Conservation (phyloP, 75 land plant species). For the Gnetum montanum region DNA sequence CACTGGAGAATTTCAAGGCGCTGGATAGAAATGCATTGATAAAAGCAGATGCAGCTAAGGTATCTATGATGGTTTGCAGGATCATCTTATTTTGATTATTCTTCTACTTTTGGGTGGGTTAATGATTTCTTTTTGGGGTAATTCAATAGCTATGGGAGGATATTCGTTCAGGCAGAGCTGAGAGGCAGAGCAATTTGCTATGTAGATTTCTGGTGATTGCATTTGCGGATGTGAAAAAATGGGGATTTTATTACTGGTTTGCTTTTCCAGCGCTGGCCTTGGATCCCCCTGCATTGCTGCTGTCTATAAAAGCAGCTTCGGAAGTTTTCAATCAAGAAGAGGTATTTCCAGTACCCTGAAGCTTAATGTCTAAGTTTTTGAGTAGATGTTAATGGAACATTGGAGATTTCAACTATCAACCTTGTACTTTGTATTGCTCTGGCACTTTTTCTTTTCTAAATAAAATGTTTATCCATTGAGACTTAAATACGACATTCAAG, state of each 20-base stretch:
- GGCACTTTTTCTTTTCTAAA: neutral
- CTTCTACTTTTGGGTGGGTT: neutral
- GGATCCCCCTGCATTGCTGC: constrained; percentile 67
- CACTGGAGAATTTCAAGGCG: constrained; percentile 61
- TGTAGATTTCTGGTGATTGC: constrained; percentile 80
- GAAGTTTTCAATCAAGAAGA: constrained; percentile 51
- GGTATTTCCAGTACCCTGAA: constrained; percentile 38
- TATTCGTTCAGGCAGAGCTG: constrained; percentile 70
- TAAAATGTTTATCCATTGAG: neutral
- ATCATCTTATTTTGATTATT: neutral
- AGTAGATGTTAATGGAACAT: no score
- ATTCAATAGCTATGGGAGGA: constrained; percentile 81
- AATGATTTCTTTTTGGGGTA: neutral
- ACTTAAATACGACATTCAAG: no score
- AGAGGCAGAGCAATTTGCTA: constrained; percentile 54
- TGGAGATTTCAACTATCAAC: no score
- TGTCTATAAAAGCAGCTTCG: constrained; percentile 50
- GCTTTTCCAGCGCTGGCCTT: constrained; percentile 88
- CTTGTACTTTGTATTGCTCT: neutral
- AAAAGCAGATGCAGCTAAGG: constrained; percentile 68
- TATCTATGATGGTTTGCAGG: constrained; percentile 4
- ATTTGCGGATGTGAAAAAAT: constrained; percentile 91
- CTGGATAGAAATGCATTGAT: constrained; percentile 58
- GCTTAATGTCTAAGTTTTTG: no score
- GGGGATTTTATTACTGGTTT: constrained; percentile 88